phyloP scores from a whole-genome alignment of 495 filamentous ascomycete genomes.

The Aspergillus ostianus region DNA sequence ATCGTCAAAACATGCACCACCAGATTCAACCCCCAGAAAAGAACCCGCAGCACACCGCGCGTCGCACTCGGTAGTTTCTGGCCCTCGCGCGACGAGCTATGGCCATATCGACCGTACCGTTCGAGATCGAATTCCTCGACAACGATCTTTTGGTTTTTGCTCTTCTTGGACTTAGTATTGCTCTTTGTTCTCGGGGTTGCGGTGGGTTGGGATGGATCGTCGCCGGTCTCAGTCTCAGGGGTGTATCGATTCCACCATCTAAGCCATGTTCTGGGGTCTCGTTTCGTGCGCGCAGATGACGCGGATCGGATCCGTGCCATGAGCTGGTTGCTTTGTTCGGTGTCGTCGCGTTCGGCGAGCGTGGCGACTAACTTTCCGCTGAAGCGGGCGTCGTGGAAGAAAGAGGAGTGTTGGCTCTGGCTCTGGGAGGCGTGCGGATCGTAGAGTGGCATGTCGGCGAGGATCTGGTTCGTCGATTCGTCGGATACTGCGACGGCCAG shows the following conservation, averaged over 20 bases:
- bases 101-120: slow-evolving; percentile 41
- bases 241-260: background rate
- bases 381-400: slow-evolving; percentile 16
- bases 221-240: background rate
- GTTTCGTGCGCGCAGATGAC: slow-evolving; percentile 7
- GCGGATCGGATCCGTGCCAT: slow-evolving; percentile 32
- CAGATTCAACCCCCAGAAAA: slow-evolving; percentile 42
- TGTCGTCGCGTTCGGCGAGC: slow-evolving; percentile 43
- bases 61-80: slow-evolving; percentile 40
- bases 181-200: slow-evolving; percentile 1
- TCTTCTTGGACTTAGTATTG: slow-evolving; percentile 20
- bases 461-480: slow-evolving; percentile 40
- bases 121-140: slow-evolving; percentile 49
- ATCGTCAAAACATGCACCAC: slow-evolving; percentile 35
- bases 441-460: slow-evolving; percentile 37
- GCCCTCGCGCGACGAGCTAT: slow-evolving; percentile 33
- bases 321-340: slow-evolving; percentile 31
- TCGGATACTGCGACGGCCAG: slow-evolving; percentile 67
- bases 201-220: background rate
- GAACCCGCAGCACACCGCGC: slow-evolving; percentile 30
- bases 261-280: background rate
- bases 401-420: slow-evolving; percentile 1
- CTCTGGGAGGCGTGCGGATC: slow-evolving; percentile 6
- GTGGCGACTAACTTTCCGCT: slow-evolving; percentile 37
- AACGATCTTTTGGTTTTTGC: slow-evolving; percentile 28